Base-by-base conservation (phyloP, 208 protist species). In the Leishmania lainsoni region DNA sequence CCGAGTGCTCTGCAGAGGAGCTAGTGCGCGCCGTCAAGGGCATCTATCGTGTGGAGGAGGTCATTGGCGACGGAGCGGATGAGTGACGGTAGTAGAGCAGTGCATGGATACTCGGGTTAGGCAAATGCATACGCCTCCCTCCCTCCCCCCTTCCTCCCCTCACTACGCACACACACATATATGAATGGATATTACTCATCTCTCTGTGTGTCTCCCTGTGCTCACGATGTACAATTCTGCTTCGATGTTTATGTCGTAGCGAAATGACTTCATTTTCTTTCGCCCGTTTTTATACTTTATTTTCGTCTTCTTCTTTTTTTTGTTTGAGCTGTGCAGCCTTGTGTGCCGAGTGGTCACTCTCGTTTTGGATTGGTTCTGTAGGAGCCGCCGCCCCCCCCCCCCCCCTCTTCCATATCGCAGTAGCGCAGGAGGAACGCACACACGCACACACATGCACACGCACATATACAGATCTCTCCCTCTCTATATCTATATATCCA, bases 21-120 rank as follows among this genome's bases (percentile, higher is more conserved):
- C 85, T 96, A 51, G 74, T 89, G 76, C 79, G 61, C 17, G 90
- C 91, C 10, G 77, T 93, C 45, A 84, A 78, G 22, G 86, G 87
- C 54, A 80, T 97, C 32, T 87, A 92, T 51, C 78, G 91, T 56
- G 86, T 97, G 16, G 71, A 90, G 68, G 92, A 90, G 68, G 68
- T 86, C 17, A 63, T 69, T 1, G 86, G 84, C 0, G 85, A 90
- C 14, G 83, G 86, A 0, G 80, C 81, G 22, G 65, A 79, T 22
- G 45, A 76, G 20, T 77, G 65, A 76, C 9, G 35, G n/a, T 49
- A 3, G 16, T 12, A 26, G 29, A 29, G 29, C 48, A 8, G 68
- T 20, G 39, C 26, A 26, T 10, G 5, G 22, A 48, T 52, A 22
- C n/a, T 63, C 17, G 22, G n/a, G n/a, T 29, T 29, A 63, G 1